These are phyloP conservation scores for Halophytophthora polymorphica DNA, from an alignment of 352 stramenopile genomes.

Conservation along the genomic window DNA sequence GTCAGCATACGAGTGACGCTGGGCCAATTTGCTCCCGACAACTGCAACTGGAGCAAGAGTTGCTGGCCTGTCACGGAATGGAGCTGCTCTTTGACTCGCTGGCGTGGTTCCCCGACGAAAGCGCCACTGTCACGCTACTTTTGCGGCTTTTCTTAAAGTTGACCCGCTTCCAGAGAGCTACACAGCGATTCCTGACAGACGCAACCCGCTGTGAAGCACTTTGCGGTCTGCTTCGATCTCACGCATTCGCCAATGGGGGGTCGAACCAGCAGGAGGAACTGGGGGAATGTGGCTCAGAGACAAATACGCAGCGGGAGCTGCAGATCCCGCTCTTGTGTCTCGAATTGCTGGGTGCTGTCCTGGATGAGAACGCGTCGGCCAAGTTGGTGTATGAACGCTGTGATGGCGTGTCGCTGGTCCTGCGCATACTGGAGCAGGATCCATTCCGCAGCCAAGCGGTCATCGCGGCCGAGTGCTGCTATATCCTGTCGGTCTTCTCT, in stretches of 20 bases:
- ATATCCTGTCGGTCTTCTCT: slow-evolving; percentile 51
- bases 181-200: slow-evolving; percentile 25
- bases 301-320: slow-evolving; percentile 5
- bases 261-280: slow-evolving; percentile 6
- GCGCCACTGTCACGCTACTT: slow-evolving; percentile 20
- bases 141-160: slow-evolving; percentile 32
- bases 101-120: slow-evolving; percentile 17
- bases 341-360: slow-evolving; percentile 19
- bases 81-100: slow-evolving; percentile 27
- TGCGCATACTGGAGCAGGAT: slow-evolving; percentile 30
- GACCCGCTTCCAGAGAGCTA: slow-evolving; percentile 16
- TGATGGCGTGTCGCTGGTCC: slow-evolving; percentile 21
- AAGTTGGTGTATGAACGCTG: slow-evolving; percentile 35
- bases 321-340: slow-evolving; percentile 17
- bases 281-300: slow-evolving; percentile 5
- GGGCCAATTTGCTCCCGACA: slow-evolving; percentile 11
- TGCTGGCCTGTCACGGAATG: slow-evolving; percentile 24
- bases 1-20: slow-evolving; percentile 1
- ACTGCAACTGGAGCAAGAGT: slow-evolving; percentile 26
- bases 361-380: slow-evolving; percentile 30
- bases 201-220: slow-evolving; percentile 21
- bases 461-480: slow-evolving; percentile 46
- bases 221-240: slow-evolving; percentile 18
- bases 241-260: slow-evolving; percentile 10
- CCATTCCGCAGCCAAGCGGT: slow-evolving; percentile 22